These are phyloP conservation scores for Hypomyces perniciosus DNA, from an alignment of 2,329 filamentous ascomycete genomes.

Conservation along the genomic window DNA sequence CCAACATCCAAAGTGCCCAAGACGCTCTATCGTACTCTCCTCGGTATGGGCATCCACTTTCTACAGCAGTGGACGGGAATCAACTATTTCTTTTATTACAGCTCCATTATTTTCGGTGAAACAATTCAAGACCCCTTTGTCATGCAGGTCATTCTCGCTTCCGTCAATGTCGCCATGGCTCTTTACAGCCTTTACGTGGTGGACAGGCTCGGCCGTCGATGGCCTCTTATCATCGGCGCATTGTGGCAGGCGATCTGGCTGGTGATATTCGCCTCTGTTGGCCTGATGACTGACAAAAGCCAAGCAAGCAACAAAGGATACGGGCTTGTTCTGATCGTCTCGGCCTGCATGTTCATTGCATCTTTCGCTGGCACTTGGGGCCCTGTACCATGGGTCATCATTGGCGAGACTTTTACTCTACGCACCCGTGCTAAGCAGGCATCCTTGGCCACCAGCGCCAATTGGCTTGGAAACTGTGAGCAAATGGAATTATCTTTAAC, in stretches of 20 bases:
- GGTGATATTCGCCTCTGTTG: conserved; percentile 56
- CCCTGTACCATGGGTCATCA: conserved; percentile 62
- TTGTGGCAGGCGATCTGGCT: conserved; percentile 63
- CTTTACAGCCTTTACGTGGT: conserved; percentile 64
- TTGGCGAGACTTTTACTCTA: conserved; percentile 59
- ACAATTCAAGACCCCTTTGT: conserved; percentile 61
- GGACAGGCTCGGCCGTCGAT: conserved; percentile 61
- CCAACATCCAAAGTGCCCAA: conserved; percentile 46
- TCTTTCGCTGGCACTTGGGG: conserved; percentile 67
- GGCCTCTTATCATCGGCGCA: conserved; percentile 59
- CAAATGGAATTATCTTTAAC: neutral
- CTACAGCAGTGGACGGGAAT: conserved; percentile 62
- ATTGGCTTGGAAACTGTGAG: conserved; percentile 55
- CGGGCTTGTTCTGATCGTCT: conserved; percentile 64
- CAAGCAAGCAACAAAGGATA: conserved; percentile 33
- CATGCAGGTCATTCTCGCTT: conserved; percentile 61
- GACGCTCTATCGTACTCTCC: conserved; percentile 56
- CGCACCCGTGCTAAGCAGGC: conserved; percentile 50
- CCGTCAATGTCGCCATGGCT: conserved; percentile 63
- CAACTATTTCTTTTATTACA: conserved; percentile 60
- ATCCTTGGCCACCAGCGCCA: conserved; percentile 47
- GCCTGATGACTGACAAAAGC: conserved; percentile 39
- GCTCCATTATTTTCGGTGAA: conserved; percentile 61
- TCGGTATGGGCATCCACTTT: conserved; percentile 59
- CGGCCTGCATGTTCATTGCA: conserved; percentile 68